Percentiles rank a stretch among this genome's conserved stretches.
Conservation (phyloP, 2,329 filamentous ascomycete genomes). For the Lanzia echinophila region DNA sequence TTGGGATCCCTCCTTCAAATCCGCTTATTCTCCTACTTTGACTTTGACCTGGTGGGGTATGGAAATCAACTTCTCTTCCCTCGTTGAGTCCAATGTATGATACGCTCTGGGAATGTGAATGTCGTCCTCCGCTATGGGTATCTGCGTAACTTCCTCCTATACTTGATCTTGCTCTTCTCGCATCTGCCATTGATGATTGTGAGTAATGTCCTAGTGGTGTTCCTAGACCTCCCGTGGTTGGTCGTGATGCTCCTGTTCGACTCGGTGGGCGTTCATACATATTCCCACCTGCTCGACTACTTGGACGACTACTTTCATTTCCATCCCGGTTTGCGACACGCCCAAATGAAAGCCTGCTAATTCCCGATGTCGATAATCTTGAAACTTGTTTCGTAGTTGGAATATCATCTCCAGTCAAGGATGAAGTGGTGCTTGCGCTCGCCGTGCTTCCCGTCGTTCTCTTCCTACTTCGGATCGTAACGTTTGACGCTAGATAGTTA, state of each 20-base stretch:
- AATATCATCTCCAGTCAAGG: slow-evolving; percentile 26
- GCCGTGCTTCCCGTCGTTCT: slow-evolving; percentile 49
- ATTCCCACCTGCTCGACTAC: neutral
- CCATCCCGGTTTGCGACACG: slow-evolving; percentile 47
- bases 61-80: slow-evolving; percentile 25
- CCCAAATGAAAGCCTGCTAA: slow-evolving; percentile 58
- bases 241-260: slow-evolving; percentile 27
- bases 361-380: slow-evolving; percentile 54
- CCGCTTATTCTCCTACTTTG: too few relatives aligned
- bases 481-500: slow-evolving; percentile 45
- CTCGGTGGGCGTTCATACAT: slow-evolving; percentile 23
- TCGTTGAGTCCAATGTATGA: slow-evolving; percentile 27
- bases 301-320: slow-evolving; percentile 12
- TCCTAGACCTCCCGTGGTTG: slow-evolving; percentile 26
- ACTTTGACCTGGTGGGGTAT: slow-evolving; percentile 38
- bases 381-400: slow-evolving; percentile 45
- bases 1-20: too few relatives aligned
- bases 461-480: slow-evolving; percentile 64
- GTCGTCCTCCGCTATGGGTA: slow-evolving; percentile 19
- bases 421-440: slow-evolving; percentile 20
- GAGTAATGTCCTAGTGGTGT: slow-evolving; percentile 32
- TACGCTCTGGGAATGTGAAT: slow-evolving; percentile 31
- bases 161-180: slow-evolving; percentile 27
- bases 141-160: slow-evolving; percentile 27
- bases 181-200: slow-evolving; percentile 26